These are phyloP conservation scores for Phytophthora tubulina DNA, from an alignment of 352 stramenopile genomes.

Conservation along the genomic window DNA sequence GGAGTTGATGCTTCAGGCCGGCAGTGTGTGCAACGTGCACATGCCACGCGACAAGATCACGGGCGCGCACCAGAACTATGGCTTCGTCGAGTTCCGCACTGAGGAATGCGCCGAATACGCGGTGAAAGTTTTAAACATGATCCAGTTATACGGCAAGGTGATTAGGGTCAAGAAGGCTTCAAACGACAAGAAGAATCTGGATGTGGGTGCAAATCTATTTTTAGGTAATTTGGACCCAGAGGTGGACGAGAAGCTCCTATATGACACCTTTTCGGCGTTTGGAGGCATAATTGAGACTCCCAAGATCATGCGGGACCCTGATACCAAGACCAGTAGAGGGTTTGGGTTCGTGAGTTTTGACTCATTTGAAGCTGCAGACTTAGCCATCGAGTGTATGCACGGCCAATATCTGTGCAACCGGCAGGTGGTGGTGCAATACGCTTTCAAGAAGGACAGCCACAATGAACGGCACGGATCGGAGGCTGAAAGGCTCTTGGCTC, in stretches of 20 bases:
- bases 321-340: constrained; percentile 93
- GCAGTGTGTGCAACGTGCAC: constrained; percentile 97
- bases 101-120: constrained; percentile 98
- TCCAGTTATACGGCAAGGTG: constrained; percentile 97
- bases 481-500: constrained; percentile 87
- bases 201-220: constrained; percentile 99
- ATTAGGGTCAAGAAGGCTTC: constrained; percentile 97
- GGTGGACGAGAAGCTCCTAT: constrained; percentile 99
- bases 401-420: constrained; percentile 98
- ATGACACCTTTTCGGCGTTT: constrained; percentile 99
- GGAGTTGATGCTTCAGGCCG: constrained; percentile 96
- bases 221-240: constrained; percentile 96
- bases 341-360: constrained; percentile 99
- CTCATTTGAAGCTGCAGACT: constrained; percentile 97
- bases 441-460: constrained; percentile 98
- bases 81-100: constrained; percentile 99
- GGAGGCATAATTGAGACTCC: constrained; percentile 96
- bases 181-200: constrained; percentile 95
- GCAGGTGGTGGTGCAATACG: constrained; percentile 98
- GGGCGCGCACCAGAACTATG: constrained; percentile 96
- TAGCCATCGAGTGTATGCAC: constrained; percentile 99
- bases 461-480: constrained; percentile 94
- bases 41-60: constrained; percentile 99
- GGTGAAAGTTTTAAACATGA: constrained; percentile 99
- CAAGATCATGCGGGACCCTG: constrained; percentile 95